Conservation (phyloP, 805 yeast genomes). For the Suhomyces faveliae region DNA sequence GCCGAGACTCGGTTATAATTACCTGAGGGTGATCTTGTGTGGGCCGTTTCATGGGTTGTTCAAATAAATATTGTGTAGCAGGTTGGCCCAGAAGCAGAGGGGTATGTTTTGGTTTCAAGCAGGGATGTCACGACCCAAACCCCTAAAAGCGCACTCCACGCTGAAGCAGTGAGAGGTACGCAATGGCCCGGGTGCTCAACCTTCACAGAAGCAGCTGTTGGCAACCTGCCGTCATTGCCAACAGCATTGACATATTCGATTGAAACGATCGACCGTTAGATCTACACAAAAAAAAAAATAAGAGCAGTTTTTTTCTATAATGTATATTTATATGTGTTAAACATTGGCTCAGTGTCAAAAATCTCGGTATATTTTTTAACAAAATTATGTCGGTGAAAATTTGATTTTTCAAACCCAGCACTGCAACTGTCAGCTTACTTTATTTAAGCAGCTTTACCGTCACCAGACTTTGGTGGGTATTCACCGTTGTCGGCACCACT, state of each 20-base stretch:
- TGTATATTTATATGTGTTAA: no score
- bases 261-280: background rate
- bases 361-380: no score
- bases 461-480: constrained; percentile 38
- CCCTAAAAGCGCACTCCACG: background rate
- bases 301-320: no score
- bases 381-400: no score
- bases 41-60: no score
- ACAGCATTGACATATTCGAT: background rate
- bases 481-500: constrained; percentile 28
- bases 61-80: background rate
- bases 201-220: background rate
- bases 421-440: no score
- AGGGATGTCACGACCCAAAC: background rate
- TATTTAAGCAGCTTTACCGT: constrained; percentile 20
- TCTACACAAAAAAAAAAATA: background rate
- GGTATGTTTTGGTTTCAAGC: background rate
- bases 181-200: background rate
- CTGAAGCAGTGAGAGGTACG: background rate
- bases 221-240: background rate
- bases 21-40: no score
- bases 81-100: background rate
- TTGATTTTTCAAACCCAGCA: no score
- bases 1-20: background rate
- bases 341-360: no score